Evolutionary conservation across 108 stramenopile genomes (phyloP).

Genomic region (Stephanodiscus triporus): DNA sequence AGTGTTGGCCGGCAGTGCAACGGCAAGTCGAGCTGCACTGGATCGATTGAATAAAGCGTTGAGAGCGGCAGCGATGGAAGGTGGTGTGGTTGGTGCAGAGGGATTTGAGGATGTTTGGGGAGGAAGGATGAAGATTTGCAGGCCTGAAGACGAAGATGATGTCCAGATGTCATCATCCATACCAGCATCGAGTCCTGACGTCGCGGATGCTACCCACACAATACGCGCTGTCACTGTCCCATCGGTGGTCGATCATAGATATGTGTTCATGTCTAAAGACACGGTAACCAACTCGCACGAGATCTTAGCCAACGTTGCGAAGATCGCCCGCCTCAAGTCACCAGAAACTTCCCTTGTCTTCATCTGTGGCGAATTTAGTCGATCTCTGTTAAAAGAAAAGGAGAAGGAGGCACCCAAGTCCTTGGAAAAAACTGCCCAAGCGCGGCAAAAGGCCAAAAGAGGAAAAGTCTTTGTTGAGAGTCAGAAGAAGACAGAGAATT

Average conservation of each 20-base stretch:
- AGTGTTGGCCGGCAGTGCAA: constrained; percentile 61
- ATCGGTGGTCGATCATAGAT: constrained; percentile 54
- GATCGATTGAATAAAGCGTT: constrained; percentile 61
- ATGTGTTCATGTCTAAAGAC: constrained; percentile 43
- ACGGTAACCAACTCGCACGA: constrained; percentile 22
- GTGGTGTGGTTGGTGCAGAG: constrained; percentile 36
- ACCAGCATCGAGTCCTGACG: not conserved
- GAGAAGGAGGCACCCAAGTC: constrained; percentile 33
- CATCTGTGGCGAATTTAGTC: constrained; percentile 64
- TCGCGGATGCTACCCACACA: constrained; percentile 27
- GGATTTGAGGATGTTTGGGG: constrained; percentile 45
- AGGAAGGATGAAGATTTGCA: constrained; percentile 49
- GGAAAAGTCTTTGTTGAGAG: constrained; percentile 26
- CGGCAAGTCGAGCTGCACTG: constrained; percentile 55
- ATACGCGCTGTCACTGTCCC: constrained; percentile 65
- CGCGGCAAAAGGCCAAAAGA: constrained; percentile 39
- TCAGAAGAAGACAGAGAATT: constrained; percentile 13
- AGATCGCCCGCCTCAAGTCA: constrained; percentile 8
- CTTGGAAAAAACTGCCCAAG: constrained; percentile 29
- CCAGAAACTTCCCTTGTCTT: constrained; percentile 55
- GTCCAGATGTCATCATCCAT: constrained; percentile 5
- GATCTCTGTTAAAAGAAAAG: constrained; percentile 45
- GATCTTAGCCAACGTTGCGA: constrained; percentile 46
- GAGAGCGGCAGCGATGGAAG: constrained; percentile 46
- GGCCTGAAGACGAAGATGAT: constrained; percentile 33